Base-by-base conservation (phyloP, 108 stramenopile genomes). In the Nitzschia sp. region DNA sequence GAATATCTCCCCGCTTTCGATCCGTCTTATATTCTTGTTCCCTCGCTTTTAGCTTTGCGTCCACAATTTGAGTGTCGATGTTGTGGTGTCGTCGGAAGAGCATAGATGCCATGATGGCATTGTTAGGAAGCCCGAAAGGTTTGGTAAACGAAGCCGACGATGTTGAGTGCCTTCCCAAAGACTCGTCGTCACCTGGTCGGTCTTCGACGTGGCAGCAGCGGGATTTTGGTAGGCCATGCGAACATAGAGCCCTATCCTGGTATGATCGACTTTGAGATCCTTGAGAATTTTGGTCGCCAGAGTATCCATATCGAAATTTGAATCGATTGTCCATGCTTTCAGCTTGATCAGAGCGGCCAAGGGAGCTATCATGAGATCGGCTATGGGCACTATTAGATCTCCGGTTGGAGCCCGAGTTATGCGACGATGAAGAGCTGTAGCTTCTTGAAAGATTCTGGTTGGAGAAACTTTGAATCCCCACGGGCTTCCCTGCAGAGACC, bases 101-200 rank as follows among this genome's bases (percentile, higher is more conserved):
- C 80, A 75, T 81, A 2, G 75, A 76, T 32, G 75, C 80, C 71
- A 81, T 72, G 48, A 81, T 75, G 4, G 80, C 71, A 58, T 81
- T 81, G 64, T 70, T 67, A 19, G 80, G 80, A 61, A 81, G 66
- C n/a, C 71, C 80, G 34, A 69, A 24, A 1, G 80, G 80, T 60
- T 81, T 81, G 5, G 60, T 54, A 31, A 53, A 64, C 5, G 74
- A 74, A 1, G 28, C 26, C 2, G 49, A 28, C 27, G 48, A 30
- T 18, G 64, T 49, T 29, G 64, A 62, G 4, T 36, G 15, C 6
- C 23, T 35, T 42, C 60, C 36, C 11, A 42, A 9, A 23, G 60
- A 62, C 3, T 35, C 24, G 1, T 62, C 61, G 18, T 62, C 61
- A 29, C 34, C 58, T n/a, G 15, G 0, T 2, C 18, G 31, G 32